phyloP scores from a whole-genome alignment of 192 early-diverging fungal genomes.

The Coemansia sp. region DNA sequence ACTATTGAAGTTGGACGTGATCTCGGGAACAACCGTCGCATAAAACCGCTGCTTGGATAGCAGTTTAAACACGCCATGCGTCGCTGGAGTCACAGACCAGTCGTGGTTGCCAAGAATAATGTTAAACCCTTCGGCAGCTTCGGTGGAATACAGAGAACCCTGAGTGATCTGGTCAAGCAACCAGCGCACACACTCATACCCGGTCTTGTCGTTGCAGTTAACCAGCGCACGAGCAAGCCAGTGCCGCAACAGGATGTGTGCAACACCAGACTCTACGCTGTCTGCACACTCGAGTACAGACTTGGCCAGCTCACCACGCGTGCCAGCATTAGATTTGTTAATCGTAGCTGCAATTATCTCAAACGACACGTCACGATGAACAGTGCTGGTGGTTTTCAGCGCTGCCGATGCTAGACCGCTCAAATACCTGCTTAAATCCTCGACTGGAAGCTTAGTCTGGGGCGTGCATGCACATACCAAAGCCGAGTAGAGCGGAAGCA shows the following conservation, averaged over 20 bases:
- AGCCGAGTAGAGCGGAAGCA: slow-evolving; percentile 40
- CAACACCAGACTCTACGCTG: neutral
- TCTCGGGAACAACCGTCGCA: slow-evolving; percentile 68
- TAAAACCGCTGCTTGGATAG: slow-evolving; percentile 88
- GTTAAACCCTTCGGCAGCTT: slow-evolving; percentile 68
- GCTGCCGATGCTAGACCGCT: slow-evolving; percentile 44
- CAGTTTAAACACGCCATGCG: slow-evolving; percentile 55
- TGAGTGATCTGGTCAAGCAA: slow-evolving; percentile 29
- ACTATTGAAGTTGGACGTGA: slow-evolving; percentile 58
- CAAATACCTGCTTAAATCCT: slow-evolving; percentile 48
- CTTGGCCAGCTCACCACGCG: slow-evolving; percentile 35
- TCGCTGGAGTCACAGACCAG: slow-evolving; percentile 68
- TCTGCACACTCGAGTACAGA: slow-evolving; percentile 11
- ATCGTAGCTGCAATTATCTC: slow-evolving; percentile 62
- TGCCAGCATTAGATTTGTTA: slow-evolving; percentile 63
- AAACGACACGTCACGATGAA: slow-evolving; percentile 57
- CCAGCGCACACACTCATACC: slow-evolving; percentile 42
- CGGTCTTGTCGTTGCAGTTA: slow-evolving; percentile 40
- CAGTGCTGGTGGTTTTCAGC: slow-evolving; percentile 37
- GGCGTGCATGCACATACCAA: slow-evolving; percentile 42
- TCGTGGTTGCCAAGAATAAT: slow-evolving; percentile 73
- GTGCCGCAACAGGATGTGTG: slow-evolving; percentile 23
- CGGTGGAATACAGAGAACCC: slow-evolving; percentile 2
- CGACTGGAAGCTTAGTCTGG: slow-evolving; percentile 57
- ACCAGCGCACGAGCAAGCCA: slow-evolving; percentile 50